A percentile compares a stretch with the other conserved stretches of the same genome.
These are phyloP conservation scores for Inga oerstediana DNA, from an alignment of 306 rosid species.

Conservation along the genomic window DNA sequence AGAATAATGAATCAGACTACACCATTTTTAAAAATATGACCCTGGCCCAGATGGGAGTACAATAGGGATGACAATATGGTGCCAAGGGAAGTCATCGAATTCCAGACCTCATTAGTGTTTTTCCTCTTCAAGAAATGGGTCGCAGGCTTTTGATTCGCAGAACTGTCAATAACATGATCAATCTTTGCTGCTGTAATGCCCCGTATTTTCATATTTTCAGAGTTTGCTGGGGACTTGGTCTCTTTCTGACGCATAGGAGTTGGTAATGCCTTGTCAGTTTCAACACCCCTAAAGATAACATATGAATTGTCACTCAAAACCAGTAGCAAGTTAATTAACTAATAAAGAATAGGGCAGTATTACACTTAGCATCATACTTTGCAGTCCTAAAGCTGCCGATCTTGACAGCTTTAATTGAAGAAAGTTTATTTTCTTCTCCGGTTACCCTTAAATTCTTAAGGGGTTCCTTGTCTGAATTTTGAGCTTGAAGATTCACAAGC, in stretches of 20 bases:
- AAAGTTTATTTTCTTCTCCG: constrained; percentile 52
- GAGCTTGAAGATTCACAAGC: constrained; percentile 41
- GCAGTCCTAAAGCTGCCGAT: constrained; percentile 49
- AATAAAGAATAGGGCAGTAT: constrained; percentile 16
- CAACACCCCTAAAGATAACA: constrained; percentile 46
- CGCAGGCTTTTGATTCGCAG: constrained; percentile 48
- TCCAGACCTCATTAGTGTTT: constrained; percentile 64
- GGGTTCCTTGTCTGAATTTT: constrained; percentile 42
- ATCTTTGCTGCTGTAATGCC: constrained; percentile 39
- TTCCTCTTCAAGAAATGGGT: constrained; percentile 64
- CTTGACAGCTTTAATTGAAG: constrained; percentile 46
- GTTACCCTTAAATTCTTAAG: constrained; percentile 42
- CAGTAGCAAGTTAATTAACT: constrained; percentile 12
- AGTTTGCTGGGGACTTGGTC: constrained; percentile 29
- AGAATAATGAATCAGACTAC: neutral
- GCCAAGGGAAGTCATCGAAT: neutral
- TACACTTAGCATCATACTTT: constrained; percentile 45
- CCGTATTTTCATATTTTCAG: constrained; percentile 43
- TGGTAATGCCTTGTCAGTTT: constrained; percentile 40
- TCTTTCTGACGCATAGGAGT: constrained; percentile 47
- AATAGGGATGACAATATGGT: constrained; percentile 1
- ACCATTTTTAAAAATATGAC: neutral
- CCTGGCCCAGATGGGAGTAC: neutral
- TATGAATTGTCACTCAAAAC: constrained; percentile 29
- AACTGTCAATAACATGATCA: constrained; percentile 36